A percentile compares a stretch with the other conserved stretches of the same genome.
Conservation (phyloP, 768 basidiomycete species). For the Lentinula raphanica region DNA sequence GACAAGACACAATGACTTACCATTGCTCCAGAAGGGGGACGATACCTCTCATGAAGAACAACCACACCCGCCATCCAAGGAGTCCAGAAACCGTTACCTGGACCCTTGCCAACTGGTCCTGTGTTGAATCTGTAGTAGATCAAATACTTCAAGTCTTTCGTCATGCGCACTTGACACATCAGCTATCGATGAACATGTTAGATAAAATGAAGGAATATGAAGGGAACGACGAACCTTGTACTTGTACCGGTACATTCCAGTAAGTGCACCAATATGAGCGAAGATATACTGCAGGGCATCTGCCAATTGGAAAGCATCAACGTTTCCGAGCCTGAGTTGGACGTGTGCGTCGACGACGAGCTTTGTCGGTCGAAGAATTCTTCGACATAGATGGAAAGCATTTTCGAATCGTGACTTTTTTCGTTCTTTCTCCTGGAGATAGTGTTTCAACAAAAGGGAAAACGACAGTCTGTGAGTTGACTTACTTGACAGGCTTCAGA, state of each 20-base stretch:
- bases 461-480: slow-evolving; percentile 9
- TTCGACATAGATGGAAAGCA: slow-evolving; percentile 96
- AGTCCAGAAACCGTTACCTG: slow-evolving; percentile 99
- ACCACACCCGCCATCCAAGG: slow-evolving; percentile 99
- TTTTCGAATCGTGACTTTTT: slow-evolving; percentile 99
- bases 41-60: slow-evolving; percentile 99
- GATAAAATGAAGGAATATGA: slow-evolving; percentile 4
- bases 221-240: slow-evolving; percentile 66
- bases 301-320: slow-evolving; percentile 98
- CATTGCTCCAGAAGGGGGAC: slow-evolving; percentile 96
- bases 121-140: slow-evolving; percentile 99
- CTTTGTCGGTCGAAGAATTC: slow-evolving; percentile 95
- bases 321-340: slow-evolving; percentile 96
- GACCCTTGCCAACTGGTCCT: slow-evolving; percentile 98
- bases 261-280: slow-evolving; percentile 93
- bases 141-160: slow-evolving; percentile 96
- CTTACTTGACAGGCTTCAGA: slow-evolving; percentile 87
- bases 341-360: slow-evolving; percentile 99
- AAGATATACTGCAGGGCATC: slow-evolving; percentile 99
- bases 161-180: slow-evolving; percentile 99
- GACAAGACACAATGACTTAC: no score
- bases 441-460: background rate
- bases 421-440: slow-evolving; percentile 83
- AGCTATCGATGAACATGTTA: slow-evolving; percentile 40
- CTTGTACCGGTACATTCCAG: slow-evolving; percentile 99